phyloP scores from a whole-genome alignment of 2,329 filamentous ascomycete species.

The Ophiostoma angusticollis region DNA sequence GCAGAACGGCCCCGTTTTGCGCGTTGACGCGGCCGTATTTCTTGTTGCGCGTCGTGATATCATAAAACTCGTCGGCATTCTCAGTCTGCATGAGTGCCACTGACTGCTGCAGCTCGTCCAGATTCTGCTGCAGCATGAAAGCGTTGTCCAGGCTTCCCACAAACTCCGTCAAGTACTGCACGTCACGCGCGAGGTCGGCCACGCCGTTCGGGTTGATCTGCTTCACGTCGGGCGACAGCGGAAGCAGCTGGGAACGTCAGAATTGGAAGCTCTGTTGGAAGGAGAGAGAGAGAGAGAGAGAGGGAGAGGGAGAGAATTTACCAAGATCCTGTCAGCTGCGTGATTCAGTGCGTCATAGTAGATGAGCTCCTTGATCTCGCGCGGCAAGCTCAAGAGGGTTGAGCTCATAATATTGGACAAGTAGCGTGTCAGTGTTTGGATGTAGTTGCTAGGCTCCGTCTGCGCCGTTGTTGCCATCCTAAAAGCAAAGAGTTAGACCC shows the following conservation, averaged over 20 bases:
- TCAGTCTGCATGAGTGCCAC: conserved; percentile 76
- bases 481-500: no score
- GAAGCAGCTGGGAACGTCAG: conserved; percentile 47
- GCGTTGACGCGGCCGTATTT: conserved; percentile 91
- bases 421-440: conserved; percentile 87
- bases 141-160: conserved; percentile 74
- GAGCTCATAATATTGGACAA: conserved; percentile 94
- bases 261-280: not conserved
- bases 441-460: conserved; percentile 76
- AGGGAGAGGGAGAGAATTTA: conserved; percentile 24
- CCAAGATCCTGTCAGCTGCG: conserved; percentile 73
- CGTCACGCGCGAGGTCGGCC: conserved; percentile 66
- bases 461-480: conserved; percentile 45
- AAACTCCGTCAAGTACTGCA: conserved; percentile 72
- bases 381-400: conserved; percentile 80
- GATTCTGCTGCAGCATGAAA: conserved; percentile 73
- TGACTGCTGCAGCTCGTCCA: conserved; percentile 90
- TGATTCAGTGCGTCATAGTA: conserved; percentile 95
- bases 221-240: conserved; percentile 65
- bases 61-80: conserved; percentile 94
- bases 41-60: conserved; percentile 76
- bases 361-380: conserved; percentile 93
- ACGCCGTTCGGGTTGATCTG: conserved; percentile 83
- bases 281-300: conserved; percentile 8
- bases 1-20: conserved; percentile 69